Conservation (phyloP, 1,284 basidiomycete genomes). For the Heterobasidion irregulare region DNA sequence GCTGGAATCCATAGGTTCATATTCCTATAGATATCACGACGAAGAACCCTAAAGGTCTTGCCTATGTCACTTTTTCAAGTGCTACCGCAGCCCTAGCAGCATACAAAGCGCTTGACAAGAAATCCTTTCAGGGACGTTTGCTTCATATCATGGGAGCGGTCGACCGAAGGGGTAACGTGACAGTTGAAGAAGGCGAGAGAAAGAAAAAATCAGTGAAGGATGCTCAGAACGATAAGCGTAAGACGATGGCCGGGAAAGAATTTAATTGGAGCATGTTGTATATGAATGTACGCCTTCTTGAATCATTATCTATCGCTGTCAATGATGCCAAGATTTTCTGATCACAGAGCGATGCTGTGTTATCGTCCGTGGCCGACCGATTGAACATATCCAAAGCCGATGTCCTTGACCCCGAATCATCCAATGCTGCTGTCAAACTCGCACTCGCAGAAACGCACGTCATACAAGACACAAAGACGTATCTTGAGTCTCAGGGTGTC, state of each 20-base stretch:
- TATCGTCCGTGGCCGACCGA: constrained; percentile 28
- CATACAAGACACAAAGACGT: constrained; percentile 91
- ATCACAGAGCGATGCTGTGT: constrained; percentile 48
- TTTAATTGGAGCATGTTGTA: constrained; percentile 97
- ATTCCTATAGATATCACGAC: constrained; percentile 68
- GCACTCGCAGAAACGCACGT: constrained; percentile 95
- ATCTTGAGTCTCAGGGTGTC: constrained; percentile 72
- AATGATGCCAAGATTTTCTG: not conserved
- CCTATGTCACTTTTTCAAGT: constrained; percentile 74
- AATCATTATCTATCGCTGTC: constrained; percentile 10
- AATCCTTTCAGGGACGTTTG: constrained; percentile 87
- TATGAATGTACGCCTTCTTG: constrained; percentile 71
- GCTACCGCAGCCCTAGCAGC: constrained; percentile 68
- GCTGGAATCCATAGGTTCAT: constrained; percentile 54
- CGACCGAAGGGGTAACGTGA: constrained; percentile 44
- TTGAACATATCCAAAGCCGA: constrained; percentile 65
- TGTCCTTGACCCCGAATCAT: constrained; percentile 73
- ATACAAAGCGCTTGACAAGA: constrained; percentile 74
- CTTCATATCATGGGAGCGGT: constrained; percentile 86
- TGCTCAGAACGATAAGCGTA: constrained; percentile 65
- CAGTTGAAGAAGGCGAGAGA: constrained; percentile 32
- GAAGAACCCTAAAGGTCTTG: constrained; percentile 74
- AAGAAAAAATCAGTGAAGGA: constrained; percentile 55
- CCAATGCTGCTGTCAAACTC: constrained; percentile 84
- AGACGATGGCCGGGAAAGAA: constrained; percentile 68